phyloP scores from a whole-genome alignment of 805 yeast species.

The Kluyveromyces dobzhanskii region DNA sequence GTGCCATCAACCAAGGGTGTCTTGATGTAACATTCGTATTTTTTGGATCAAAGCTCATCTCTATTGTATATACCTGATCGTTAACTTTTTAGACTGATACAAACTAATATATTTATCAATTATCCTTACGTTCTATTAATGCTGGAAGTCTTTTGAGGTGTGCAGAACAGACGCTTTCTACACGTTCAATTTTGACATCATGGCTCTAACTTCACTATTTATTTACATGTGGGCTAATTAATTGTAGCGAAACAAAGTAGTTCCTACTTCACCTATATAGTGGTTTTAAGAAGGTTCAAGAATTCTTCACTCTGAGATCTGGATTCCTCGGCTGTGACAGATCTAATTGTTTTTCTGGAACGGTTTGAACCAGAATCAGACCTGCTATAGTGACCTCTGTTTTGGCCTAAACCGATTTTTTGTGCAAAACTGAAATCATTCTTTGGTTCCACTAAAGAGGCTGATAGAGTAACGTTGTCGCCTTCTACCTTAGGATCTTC shows the following conservation, averaged over 20 bases:
- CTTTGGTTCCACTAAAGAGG: conserved; percentile 3
- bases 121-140: too few relatives aligned
- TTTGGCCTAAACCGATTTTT: conserved; percentile 2
- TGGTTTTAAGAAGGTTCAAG: conserved; percentile 12
- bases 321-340: conserved; percentile 10
- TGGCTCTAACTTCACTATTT: too few relatives aligned
- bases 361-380: not conserved
- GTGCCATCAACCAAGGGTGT: conserved; percentile 97
- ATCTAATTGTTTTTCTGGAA: conserved; percentile 7
- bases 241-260: too few relatives aligned
- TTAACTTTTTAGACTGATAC: too few relatives aligned
- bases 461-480: conserved; percentile 25
- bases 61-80: not conserved
- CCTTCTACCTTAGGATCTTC: conserved; percentile 31
- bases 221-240: too few relatives aligned
- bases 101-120: too few relatives aligned
- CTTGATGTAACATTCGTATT: conserved; percentile 39
- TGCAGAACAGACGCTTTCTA: too few relatives aligned
- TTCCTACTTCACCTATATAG: conserved; percentile 5
- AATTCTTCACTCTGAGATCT: conserved; percentile 14
- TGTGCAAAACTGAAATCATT: conserved; percentile 1
- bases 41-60: not conserved
- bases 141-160: too few relatives aligned
- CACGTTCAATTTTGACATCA: too few relatives aligned
- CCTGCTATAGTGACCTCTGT: conserved; percentile 1